Conservation (phyloP, 2,329 filamentous ascomycete genomes). For the Graphilbum ipis-grandicollis region DNA sequence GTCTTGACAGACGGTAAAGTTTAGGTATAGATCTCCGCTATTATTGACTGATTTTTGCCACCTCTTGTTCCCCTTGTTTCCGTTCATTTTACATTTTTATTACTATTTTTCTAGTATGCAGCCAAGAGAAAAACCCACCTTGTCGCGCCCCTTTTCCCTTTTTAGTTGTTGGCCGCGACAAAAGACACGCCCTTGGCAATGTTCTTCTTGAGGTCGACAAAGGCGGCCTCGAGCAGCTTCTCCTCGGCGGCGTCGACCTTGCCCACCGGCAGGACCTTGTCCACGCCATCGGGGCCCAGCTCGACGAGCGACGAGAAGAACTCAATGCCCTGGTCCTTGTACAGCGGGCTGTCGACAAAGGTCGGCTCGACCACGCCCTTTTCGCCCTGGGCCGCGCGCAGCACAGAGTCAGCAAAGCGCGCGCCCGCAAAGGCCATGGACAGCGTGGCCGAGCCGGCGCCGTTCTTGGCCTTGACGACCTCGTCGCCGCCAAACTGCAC, state of each 20-base stretch:
- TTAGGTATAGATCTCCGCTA: too few species aligned
- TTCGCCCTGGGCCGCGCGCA: conserved; percentile 84
- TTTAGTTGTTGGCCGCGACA: conserved; percentile 39
- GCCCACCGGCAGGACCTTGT: conserved; percentile 83
- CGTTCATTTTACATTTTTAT: too few species aligned
- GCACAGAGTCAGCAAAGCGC: conserved; percentile 72
- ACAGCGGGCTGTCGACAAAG: conserved; percentile 91
- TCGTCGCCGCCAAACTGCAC: conserved; percentile 99
- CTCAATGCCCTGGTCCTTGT: conserved; percentile 94
- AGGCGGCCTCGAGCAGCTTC: conserved; percentile 71
- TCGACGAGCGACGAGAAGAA: conserved; percentile 95
- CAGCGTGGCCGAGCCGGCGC: conserved; percentile 88
- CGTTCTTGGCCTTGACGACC: conserved; percentile 98
- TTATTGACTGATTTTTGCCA: too few species aligned
- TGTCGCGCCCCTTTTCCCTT: conserved; percentile 14
- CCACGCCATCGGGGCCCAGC: conserved; percentile 88
- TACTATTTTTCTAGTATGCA: too few species aligned
- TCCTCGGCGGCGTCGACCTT: conserved; percentile 72
- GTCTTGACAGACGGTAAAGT: too few species aligned
- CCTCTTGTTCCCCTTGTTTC: too few species aligned
- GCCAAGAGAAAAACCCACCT: neutral
- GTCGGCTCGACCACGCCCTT: conserved; percentile 92
- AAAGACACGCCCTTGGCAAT: conserved; percentile 72
- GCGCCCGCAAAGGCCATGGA: conserved; percentile 96
- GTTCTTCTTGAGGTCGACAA: conserved; percentile 81